Percentiles rank a stretch among this genome's conserved stretches.
Evolutionary conservation across 257 asterid species (phyloP).

Genomic region (Striga asiatica): DNA sequence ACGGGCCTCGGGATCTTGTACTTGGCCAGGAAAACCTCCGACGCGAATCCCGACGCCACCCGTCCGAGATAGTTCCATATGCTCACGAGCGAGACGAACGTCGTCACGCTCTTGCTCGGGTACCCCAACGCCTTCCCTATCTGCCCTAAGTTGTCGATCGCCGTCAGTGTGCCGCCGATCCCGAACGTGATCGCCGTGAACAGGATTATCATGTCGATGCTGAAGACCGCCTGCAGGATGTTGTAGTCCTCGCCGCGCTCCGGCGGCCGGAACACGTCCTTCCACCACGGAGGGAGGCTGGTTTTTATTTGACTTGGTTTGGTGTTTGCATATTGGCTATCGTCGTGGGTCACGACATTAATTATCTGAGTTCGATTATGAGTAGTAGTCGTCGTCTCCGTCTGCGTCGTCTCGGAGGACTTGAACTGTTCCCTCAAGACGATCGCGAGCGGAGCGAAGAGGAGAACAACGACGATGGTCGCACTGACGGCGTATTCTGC

Average conservation of each 20-base stretch:
- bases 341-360: too few relatives aligned
- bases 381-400: neutral
- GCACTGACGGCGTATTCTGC: slow-evolving; percentile 18
- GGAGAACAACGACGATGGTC: slow-evolving; percentile 21
- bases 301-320: too few relatives aligned
- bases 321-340: too few relatives aligned
- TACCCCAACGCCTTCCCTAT: slow-evolving; percentile 37
- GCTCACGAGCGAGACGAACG: slow-evolving; percentile 47
- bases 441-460: slow-evolving; percentile 27
- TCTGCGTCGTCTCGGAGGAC: neutral
- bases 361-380: neutral
- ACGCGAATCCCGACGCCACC: slow-evolving; percentile 35
- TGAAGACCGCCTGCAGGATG: slow-evolving; percentile 43
- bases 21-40: slow-evolving; percentile 29
- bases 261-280: slow-evolving; percentile 29
- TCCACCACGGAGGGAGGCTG: slow-evolving; percentile 24
- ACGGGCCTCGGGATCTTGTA: slow-evolving; percentile 47
- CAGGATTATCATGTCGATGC: slow-evolving; percentile 43
- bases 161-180: slow-evolving; percentile 39
- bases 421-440: slow-evolving; percentile 29
- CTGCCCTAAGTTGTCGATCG: slow-evolving; percentile 45
- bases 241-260: slow-evolving; percentile 47
- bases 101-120: slow-evolving; percentile 33
- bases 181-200: slow-evolving; percentile 39
- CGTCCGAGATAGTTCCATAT: slow-evolving; percentile 51